Evolutionary conservation across 192 early-diverging fungal genomes (phyloP), one percentile per base, ranked within the genome.

Genomic region (Linnemannia elongata): DNA sequence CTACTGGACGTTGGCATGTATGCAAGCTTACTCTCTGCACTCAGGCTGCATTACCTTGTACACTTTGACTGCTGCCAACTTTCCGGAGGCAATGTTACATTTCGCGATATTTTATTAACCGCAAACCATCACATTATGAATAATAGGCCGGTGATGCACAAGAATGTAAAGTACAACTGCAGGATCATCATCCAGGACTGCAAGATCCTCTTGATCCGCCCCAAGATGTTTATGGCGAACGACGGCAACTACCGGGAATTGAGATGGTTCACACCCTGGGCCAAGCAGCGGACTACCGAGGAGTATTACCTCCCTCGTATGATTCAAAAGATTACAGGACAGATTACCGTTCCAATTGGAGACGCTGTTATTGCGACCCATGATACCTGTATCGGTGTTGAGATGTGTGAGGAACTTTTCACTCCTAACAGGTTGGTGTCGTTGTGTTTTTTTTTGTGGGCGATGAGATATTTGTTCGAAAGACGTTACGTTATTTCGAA

Each of bases 171-270:
- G 72, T 99, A 99, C 93, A 99, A 99, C 91, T 99, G 98, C 89
- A 95, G 98, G n/a, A 91, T 99, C 24, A 88, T 99, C 30, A 91
- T 98, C 44, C 89, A 93, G 38, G 92, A 98, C 87, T 90, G 93
- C 3, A 91, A 93, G 78, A 96, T 99, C 72, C 90, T 99, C 20
- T 86, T 99, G 83, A 99, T 99, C 68, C 94, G 99, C 3, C 99
- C 99, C n/a, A 99, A 99, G 82, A 92, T 98, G 89, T 95, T 91
- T 78, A 78, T 99, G 82, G 99, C 99, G 27, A 99, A 99, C 81
- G 98, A 99, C 83, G 98, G 98, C 27, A 99, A 99, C 86, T 99
- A 99, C 89, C 95, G 98, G 42, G 99, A 99, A 88, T 76, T 95
- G 89, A 90, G 99, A 47, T 99, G 97, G 95, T 99, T 99, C 88